phyloP scores from a whole-genome alignment of 257 asterid species.

The Forsythia suspensa region DNA sequence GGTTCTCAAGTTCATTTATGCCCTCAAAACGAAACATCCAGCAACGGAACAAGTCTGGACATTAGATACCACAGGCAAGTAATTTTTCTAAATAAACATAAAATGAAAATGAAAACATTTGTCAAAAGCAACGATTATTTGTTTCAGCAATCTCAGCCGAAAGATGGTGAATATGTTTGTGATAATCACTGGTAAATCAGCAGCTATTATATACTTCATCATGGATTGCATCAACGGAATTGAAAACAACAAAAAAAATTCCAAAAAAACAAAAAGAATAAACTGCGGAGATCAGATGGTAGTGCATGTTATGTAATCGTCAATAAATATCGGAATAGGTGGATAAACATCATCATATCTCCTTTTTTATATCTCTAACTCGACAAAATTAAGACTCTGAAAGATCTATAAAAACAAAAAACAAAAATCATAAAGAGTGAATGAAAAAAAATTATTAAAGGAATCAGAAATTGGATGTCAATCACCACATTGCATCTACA shows the following conservation, averaged over 20 bases:
- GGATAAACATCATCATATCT: constrained; percentile 55
- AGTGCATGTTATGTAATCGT: constrained; percentile 71
- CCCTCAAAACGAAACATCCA: constrained; percentile 59
- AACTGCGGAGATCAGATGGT: constrained; percentile 75
- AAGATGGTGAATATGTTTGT: constrained; percentile 68
- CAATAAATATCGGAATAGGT: constrained; percentile 54
- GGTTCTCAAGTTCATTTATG: constrained; percentile 39
- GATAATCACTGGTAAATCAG: constrained; percentile 56
- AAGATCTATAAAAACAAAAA: background rate
- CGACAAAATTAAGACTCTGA: background rate
- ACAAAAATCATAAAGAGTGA: background rate
- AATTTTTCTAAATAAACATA: too few species aligned
- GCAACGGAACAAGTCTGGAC: constrained; percentile 45
- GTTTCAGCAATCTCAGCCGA: constrained; percentile 72
- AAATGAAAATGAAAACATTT: background rate
- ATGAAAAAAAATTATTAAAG: background rate
- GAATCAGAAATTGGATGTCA: constrained; percentile 43
- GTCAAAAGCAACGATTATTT: background rate
- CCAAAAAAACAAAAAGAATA: background rate
- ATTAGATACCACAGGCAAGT: constrained; percentile 57
- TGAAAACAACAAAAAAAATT: background rate
- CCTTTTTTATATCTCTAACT: constrained; percentile 14
- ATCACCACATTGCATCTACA: constrained; percentile 46
- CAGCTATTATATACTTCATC: constrained; percentile 36
- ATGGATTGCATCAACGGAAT: constrained; percentile 35